These are phyloP conservation scores for Yamadazyma paraphyllophila DNA, from an alignment of 805 yeast species.

Conservation along the genomic window DNA sequence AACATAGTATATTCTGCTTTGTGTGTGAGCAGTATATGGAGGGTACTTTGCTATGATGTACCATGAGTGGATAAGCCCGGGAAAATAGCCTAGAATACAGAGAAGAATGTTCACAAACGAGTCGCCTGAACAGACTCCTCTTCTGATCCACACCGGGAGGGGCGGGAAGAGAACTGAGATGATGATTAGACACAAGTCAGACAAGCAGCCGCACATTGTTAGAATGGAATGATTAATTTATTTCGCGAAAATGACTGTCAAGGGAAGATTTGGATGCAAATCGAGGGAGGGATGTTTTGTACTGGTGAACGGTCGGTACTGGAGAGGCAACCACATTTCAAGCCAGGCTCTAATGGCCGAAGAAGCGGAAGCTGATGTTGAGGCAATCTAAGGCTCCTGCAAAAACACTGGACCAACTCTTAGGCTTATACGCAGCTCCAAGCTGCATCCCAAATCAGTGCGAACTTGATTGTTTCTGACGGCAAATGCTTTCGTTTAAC, in stretches of 20 bases:
- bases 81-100: constrained; percentile 48
- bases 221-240: background rate
- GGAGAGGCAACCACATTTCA: too few species aligned
- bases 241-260: background rate
- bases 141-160: constrained; percentile 63
- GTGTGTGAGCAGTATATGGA: constrained; percentile 27
- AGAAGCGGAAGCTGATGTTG: too few species aligned
- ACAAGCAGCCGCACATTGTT: constrained; percentile 29
- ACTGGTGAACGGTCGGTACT: too few species aligned
- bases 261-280: too few species aligned
- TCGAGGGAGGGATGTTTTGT: too few species aligned
- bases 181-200: constrained; percentile 58
- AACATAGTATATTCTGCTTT: constrained; percentile 33
- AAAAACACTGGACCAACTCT: too few species aligned
- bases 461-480: too few species aligned
- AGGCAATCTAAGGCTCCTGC: too few species aligned
- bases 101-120: constrained; percentile 42
- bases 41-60: constrained; percentile 49
- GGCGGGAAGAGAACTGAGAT: constrained; percentile 72
- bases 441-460: too few species aligned
- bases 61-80: constrained; percentile 51
- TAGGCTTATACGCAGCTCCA: too few species aligned
- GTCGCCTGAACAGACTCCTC: constrained; percentile 60
- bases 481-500: constrained; percentile 19
- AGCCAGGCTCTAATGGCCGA: too few species aligned